phyloP scores from a whole-genome alignment of 495 filamentous ascomycete genomes.

The Peziza echinospora region DNA sequence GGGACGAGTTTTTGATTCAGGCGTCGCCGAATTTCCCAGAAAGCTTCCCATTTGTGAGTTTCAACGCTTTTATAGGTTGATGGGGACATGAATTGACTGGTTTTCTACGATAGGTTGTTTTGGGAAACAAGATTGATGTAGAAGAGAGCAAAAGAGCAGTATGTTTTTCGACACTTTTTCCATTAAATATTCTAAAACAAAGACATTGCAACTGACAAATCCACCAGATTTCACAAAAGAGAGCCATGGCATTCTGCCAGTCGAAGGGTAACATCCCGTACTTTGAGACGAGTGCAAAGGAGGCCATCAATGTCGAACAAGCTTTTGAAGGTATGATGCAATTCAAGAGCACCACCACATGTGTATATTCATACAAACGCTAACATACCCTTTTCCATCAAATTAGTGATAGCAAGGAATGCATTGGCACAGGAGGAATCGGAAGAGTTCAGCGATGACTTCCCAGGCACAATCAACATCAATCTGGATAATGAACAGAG shows the following conservation, averaged over 20 bases:
- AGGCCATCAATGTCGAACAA: slow-evolving; percentile 94
- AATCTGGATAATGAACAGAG: slow-evolving; percentile 77
- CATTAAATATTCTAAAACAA: too few species aligned
- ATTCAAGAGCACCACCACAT: too few species aligned
- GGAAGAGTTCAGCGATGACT: slow-evolving; percentile 65
- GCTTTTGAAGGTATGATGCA: slow-evolving; percentile 90
- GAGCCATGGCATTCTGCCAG: slow-evolving; percentile 91
- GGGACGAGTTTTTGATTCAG: slow-evolving; percentile 96
- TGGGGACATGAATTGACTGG: background rate
- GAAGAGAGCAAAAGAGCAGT: slow-evolving; percentile 92
- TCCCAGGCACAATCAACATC: slow-evolving; percentile 93
- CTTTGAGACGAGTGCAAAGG: slow-evolving; percentile 98
- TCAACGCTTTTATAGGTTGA: slow-evolving; percentile 24
- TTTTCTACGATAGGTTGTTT: too few species aligned
- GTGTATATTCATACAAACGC: slow-evolving; percentile 3
- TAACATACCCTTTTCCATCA: slow-evolving; percentile 5
- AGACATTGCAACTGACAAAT: slow-evolving; percentile 1
- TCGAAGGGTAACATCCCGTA: slow-evolving; percentile 94
- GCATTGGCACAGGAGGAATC: slow-evolving; percentile 91
- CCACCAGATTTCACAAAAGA: slow-evolving; percentile 76
- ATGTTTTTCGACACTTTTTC: slow-evolving; percentile 14
- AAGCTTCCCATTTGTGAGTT: slow-evolving; percentile 95
- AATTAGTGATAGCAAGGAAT: slow-evolving; percentile 94
- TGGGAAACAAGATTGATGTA: slow-evolving; percentile 98
- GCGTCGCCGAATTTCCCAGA: slow-evolving; percentile 90